These are phyloP conservation scores for Neurospora tetraspora DNA, from an alignment of 495 filamentous ascomycete species.

Conservation along the genomic window DNA sequence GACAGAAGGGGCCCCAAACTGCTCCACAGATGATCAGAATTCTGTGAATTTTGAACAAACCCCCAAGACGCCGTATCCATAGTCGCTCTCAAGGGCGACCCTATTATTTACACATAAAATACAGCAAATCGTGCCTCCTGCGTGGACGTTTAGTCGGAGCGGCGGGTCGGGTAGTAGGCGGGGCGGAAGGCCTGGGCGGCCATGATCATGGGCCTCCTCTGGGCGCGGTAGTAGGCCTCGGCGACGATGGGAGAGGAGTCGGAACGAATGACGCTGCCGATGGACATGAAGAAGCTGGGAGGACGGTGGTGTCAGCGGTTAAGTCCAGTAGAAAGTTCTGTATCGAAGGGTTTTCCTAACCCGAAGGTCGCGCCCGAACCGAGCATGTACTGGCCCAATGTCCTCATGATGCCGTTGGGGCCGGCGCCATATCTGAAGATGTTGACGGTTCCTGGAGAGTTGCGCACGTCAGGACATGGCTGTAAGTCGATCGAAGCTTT, in stretches of 20 bases:
- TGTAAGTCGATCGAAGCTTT: neutral
- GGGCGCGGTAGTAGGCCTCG: conserved; percentile 51
- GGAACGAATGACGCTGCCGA: conserved; percentile 89
- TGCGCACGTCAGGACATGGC: conserved; percentile 3
- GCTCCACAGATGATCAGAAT: neutral
- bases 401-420: conserved; percentile 84
- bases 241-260: conserved; percentile 55
- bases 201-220: conserved; percentile 54
- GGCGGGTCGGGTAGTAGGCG: conserved; percentile 4
- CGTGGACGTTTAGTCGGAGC: conserved; percentile 3
- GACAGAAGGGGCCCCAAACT: neutral
- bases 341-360: conserved; percentile 47
- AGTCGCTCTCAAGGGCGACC: neutral
- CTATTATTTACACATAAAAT: neutral
- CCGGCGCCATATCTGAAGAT: conserved; percentile 92
- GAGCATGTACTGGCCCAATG: conserved; percentile 92
- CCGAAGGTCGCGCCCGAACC: conserved; percentile 96
- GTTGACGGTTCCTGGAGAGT: conserved; percentile 66
- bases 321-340: neutral
- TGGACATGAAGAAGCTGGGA: conserved; percentile 96
- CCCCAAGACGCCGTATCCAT: neutral
- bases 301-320: neutral
- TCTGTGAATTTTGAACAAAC: neutral
- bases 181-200: conserved; percentile 38
- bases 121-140: neutral